These are phyloP conservation scores for Somion occarium DNA, from an alignment of 1,284 basidiomycete genomes.

Conservation along the genomic window DNA sequence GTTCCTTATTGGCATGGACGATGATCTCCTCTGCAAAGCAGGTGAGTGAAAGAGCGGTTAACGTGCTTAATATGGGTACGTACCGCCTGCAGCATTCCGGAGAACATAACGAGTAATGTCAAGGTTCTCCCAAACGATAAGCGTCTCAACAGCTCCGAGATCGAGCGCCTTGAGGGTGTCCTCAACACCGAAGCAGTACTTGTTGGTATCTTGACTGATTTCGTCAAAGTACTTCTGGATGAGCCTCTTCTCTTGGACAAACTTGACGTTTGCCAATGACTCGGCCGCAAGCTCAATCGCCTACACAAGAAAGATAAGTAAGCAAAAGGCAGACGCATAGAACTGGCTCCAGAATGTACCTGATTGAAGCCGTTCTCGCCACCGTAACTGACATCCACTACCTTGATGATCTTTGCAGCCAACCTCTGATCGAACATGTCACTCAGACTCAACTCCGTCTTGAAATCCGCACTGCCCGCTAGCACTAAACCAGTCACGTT, in stretches of 20 bases:
- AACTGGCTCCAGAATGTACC: conserved; percentile 36
- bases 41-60: not conserved
- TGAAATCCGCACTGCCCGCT: conserved; percentile 98
- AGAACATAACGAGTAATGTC: conserved; percentile 84
- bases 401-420: conserved; percentile 89
- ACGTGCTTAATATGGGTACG: conserved; percentile 18
- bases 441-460: conserved; percentile 94
- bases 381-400: conserved; percentile 98
- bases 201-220: conserved; percentile 96
- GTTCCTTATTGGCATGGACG: conserved; percentile 74
- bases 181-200: conserved; percentile 97
- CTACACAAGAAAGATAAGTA: conserved; percentile 36
- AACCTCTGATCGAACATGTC: conserved; percentile 95
- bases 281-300: conserved; percentile 97
- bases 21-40: conserved; percentile 70
- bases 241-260: conserved; percentile 97
- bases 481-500: conserved; percentile 97
- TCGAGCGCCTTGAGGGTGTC: conserved; percentile 98
- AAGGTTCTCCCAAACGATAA: conserved; percentile 98
- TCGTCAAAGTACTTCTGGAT: conserved; percentile 99
- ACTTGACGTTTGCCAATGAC: conserved; percentile 97
- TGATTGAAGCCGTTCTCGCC: conserved; percentile 99
- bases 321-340: not conserved
- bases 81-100: conserved; percentile 87
- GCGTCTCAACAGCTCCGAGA: conserved; percentile 93